A percentile compares a stretch with the other conserved stretches of the same genome.
phyloP scores from a whole-genome alignment of 495 filamentous ascomycete species.

The Talaromyces ruber region DNA sequence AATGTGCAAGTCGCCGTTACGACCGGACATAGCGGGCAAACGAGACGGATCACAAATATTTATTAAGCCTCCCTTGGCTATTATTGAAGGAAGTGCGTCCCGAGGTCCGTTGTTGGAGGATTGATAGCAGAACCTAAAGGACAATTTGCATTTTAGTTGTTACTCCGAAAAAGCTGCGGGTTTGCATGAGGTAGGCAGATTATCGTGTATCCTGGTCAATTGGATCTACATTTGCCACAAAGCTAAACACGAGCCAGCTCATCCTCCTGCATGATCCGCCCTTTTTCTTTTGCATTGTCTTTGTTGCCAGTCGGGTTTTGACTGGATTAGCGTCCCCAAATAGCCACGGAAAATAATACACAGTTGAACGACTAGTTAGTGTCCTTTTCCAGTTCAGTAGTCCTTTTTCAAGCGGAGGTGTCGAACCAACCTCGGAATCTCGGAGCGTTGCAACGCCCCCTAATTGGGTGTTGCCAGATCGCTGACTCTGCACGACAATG shows the following conservation, averaged over 20 bases:
- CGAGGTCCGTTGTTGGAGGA: not conserved
- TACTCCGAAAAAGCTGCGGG: not conserved
- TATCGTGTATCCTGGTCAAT: not conserved
- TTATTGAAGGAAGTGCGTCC: not conserved
- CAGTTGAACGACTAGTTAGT: not conserved
- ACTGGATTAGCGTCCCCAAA: not conserved
- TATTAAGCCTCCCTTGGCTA: not conserved
- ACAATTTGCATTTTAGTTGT: not conserved
- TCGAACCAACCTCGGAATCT: not conserved
- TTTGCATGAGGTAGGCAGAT: not conserved
- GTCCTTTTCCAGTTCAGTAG: not conserved
- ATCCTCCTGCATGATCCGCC: not conserved
- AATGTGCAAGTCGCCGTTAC: not conserved
- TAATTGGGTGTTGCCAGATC: not conserved
- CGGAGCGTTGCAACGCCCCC: not conserved
- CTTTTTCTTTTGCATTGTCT: not conserved
- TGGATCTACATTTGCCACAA: not conserved
- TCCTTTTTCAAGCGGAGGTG: not conserved
- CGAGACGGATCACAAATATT: not conserved
- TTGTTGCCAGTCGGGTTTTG: not conserved
- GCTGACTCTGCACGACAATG: not conserved
- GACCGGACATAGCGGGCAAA: not conserved
- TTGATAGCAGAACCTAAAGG: not conserved
- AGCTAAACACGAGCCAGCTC: not conserved
- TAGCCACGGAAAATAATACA: not conserved